Conservation (phyloP, 1,139 yeast species). For the Candida smagusa region DNA sequence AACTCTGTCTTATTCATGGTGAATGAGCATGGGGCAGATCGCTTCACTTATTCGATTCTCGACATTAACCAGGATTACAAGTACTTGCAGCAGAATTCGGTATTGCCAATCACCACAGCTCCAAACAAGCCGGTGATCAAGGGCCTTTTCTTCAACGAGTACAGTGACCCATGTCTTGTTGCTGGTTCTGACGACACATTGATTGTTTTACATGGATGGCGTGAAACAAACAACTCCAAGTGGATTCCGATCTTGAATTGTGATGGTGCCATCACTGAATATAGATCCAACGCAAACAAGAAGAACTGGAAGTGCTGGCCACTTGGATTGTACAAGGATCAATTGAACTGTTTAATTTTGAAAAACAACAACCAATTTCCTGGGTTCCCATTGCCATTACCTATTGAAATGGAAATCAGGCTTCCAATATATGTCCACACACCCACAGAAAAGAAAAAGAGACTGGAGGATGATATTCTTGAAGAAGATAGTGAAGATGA, state of each 20-base stretch:
- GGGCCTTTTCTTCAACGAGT: constrained; percentile 77
- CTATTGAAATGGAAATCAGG: constrained; percentile 69
- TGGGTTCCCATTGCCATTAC: constrained; percentile 77
- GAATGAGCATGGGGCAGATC: constrained; percentile 26
- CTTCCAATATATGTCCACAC: constrained; percentile 50
- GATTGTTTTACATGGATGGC: constrained; percentile 72
- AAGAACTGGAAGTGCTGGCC: constrained; percentile 80
- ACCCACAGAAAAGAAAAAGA: constrained; percentile 15
- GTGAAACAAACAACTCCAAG: constrained; percentile 68
- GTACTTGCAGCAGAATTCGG: constrained; percentile 39
- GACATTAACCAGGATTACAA: constrained; percentile 35
- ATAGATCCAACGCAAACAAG: constrained; percentile 45
- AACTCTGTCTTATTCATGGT: constrained; percentile 31
- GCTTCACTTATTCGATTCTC: constrained; percentile 36
- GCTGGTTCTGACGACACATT: constrained; percentile 70
- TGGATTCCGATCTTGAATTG: constrained; percentile 90
- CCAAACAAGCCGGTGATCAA: constrained; percentile 42
- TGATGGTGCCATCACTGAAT: constrained; percentile 50
- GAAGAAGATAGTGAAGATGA: constrained; percentile 25
- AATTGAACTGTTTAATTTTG: constrained; percentile 68
- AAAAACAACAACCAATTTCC: constrained; percentile 55
- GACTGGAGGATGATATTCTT: constrained; percentile 14
- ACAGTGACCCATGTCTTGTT: constrained; percentile 84
- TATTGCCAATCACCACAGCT: constrained; percentile 32
- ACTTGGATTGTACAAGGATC: constrained; percentile 67